Evolutionary conservation across 768 basidiomycete genomes (phyloP), one percentile per base, ranked within the genome.

Genomic region (Agrocybe praecox): DNA sequence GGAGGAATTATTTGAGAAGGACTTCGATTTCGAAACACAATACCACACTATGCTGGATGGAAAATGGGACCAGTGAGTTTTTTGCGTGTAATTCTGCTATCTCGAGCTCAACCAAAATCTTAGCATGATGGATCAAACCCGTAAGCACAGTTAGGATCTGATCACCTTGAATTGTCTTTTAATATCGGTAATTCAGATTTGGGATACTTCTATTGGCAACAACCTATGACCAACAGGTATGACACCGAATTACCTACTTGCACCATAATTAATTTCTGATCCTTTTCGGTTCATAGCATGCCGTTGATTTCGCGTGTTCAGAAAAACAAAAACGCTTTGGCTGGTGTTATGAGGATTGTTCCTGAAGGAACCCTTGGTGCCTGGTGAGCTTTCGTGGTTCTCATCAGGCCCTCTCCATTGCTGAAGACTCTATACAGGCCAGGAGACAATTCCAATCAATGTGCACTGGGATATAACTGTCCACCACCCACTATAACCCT

Each of bases 101-200:
- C n/a, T 40, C n/a, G n/a, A 59, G 42, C 32, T 33, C n/a, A 19
- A 49, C 10, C 8, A 21, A 15, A 17, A 50, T 45, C 49, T 32
- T 44, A 81, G 79, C 64, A 88, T 89, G 81, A 87, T 90, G 83
- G 84, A 86, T 64, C 87, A 88, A 65, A 86, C 86, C n/a, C 86
- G 78, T 78, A 53, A 57, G 75, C 62, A 19, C 1, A 6, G 26
- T 47, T 32, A 18, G 23, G 23, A 12, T 12, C 43, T 29, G 23
- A 12, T 12, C 43, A 19, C 2, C 19, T 40, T 7, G 17, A 6
- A 40, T 23, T 33, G 49, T 45, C 48, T n/a, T 36, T 29, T 0
- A 23, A 56, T 23, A 34, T 29, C 24, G 22, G 24, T 23, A 18
- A 10, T 43, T n/a, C 54, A 80, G 76, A 83, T 69, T 64, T 85